Conservation (phyloP, 2,329 filamentous ascomycete species). For the Myriosclerotinia curreyana region DNA sequence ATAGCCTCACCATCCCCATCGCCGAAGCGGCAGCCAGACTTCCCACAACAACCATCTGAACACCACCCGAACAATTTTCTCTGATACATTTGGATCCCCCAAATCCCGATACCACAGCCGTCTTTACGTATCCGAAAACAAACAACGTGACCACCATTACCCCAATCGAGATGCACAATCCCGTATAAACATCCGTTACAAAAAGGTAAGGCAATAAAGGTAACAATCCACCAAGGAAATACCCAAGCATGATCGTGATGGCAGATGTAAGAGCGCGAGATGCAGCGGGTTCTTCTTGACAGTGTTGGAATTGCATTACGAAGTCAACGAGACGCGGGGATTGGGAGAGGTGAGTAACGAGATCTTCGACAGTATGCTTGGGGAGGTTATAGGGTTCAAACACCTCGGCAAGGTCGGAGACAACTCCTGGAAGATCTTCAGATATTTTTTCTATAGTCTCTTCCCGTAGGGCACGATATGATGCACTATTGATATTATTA, state of each 20-base stretch:
- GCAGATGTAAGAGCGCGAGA: constrained; percentile 44
- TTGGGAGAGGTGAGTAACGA: constrained; percentile 39
- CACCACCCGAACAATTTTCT: constrained; percentile 38
- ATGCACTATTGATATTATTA: constrained; percentile 34
- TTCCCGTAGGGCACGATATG: constrained; percentile 35
- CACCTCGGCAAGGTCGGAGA: constrained; percentile 39
- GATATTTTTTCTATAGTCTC: constrained; percentile 34
- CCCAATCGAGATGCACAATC: constrained; percentile 56
- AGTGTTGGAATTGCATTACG: constrained; percentile 42
- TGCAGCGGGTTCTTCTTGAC: constrained; percentile 35
- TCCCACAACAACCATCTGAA: constrained; percentile 45
- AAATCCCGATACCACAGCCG: constrained; percentile 48
- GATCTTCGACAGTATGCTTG: constrained; percentile 34
- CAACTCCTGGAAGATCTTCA: constrained; percentile 32
- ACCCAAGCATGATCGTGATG: constrained; percentile 54
- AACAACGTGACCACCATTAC: constrained; percentile 61
- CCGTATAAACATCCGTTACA: constrained; percentile 44
- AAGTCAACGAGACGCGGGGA: constrained; percentile 41
- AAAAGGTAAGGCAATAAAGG: constrained; percentile 56
- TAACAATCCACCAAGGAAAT: constrained; percentile 56
- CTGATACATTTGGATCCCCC: constrained; percentile 33
- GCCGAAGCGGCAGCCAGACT: constrained; percentile 41
- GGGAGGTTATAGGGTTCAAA: constrained; percentile 40
- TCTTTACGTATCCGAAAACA: constrained; percentile 64
- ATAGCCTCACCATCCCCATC: constrained; percentile 42